phyloP scores from a whole-genome alignment of 1,284 basidiomycete species.

The Afroboletus lepidellus region DNA sequence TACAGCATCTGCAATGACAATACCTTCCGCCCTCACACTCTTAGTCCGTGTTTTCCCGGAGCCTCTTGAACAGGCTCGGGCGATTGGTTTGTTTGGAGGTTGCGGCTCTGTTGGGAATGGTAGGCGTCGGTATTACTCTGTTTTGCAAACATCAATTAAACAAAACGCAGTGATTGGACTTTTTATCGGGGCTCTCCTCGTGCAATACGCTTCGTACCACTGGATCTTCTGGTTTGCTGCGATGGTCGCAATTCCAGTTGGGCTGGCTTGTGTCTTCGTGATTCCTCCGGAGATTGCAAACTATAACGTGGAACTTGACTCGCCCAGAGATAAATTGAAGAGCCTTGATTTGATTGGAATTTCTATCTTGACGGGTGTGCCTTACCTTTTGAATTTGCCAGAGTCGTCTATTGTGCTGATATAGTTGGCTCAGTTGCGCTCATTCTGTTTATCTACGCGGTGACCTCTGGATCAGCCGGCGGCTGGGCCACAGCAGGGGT shows the following conservation, averaged over 20 bases:
- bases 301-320: not conserved
- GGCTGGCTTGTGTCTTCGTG: conserved; percentile 32
- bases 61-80: conserved; percentile 43
- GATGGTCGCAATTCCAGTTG: conserved; percentile 38
- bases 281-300: conserved; percentile 22
- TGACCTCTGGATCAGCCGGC: conserved; percentile 37
- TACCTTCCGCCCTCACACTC: conserved; percentile 48
- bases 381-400: not conserved
- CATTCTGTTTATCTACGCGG: conserved; percentile 41
- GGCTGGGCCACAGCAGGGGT: conserved; percentile 39
- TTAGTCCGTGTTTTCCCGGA: conserved; percentile 47
- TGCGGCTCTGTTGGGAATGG: conserved; percentile 46
- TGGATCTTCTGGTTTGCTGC: conserved; percentile 50
- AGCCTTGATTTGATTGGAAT: conserved; percentile 35
- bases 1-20: conserved; percentile 43
- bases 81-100: conserved; percentile 45
- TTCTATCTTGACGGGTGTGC: conserved; percentile 30
- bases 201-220: conserved; percentile 40
- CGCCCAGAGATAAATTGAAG: conserved; percentile 17
- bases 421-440: conserved; percentile 26
- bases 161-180: conserved; percentile 37
- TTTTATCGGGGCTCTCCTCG: conserved; percentile 36
- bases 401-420: conserved; percentile 6
- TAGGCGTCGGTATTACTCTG: conserved; percentile 19
- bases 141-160: not conserved